A percentile compares a stretch with the other conserved stretches of the same genome.
phyloP scores from a whole-genome alignment of 225 moss, liverwort and hornwort genomes.

The Bryoerythrophyllum caledonicum region DNA sequence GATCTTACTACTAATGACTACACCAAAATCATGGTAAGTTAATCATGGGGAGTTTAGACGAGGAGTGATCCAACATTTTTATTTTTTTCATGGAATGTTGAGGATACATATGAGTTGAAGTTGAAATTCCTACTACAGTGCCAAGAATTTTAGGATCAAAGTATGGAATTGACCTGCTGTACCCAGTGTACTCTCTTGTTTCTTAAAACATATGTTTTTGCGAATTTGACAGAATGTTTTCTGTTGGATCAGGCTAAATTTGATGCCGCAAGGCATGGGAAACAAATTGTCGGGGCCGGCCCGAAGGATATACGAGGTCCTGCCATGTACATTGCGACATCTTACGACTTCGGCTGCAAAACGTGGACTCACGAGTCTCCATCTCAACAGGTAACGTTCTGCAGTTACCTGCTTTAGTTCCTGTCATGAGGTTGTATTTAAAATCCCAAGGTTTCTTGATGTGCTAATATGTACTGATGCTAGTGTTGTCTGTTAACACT shows the following conservation, averaged over 20 bases:
- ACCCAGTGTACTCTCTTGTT: too few species aligned
- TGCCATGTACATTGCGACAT: slow-evolving; percentile 79
- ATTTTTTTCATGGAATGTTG: too few species aligned
- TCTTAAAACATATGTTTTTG: too few species aligned
- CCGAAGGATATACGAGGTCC: slow-evolving; percentile 42
- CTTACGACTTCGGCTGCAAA: slow-evolving; percentile 79
- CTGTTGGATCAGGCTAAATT: slow-evolving; percentile 50
- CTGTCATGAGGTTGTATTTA: slow-evolving; percentile 6
- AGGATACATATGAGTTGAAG: too few species aligned
- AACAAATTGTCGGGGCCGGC: slow-evolving; percentile 37
- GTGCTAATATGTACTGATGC: slow-evolving; percentile 18
- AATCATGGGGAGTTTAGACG: too few species aligned
- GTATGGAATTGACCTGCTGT: too few species aligned
- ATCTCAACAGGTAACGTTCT: slow-evolving; percentile 45
- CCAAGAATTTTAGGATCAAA: too few species aligned
- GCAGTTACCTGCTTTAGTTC: slow-evolving; percentile 8
- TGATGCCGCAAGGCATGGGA: slow-evolving; percentile 48
- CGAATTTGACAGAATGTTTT: too few species aligned
- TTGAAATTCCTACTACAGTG: too few species aligned
- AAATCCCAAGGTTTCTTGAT: slow-evolving; percentile 12
- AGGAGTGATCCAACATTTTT: too few species aligned
- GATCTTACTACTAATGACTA: slow-evolving; percentile 53
- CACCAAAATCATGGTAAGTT: slow-evolving; percentile 55
- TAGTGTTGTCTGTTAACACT: slow-evolving; percentile 10
- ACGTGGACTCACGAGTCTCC: slow-evolving; percentile 83